Evolutionary conservation across 78 protist genomes (phyloP).

Genomic region (Isochrysis galbana): DNA sequence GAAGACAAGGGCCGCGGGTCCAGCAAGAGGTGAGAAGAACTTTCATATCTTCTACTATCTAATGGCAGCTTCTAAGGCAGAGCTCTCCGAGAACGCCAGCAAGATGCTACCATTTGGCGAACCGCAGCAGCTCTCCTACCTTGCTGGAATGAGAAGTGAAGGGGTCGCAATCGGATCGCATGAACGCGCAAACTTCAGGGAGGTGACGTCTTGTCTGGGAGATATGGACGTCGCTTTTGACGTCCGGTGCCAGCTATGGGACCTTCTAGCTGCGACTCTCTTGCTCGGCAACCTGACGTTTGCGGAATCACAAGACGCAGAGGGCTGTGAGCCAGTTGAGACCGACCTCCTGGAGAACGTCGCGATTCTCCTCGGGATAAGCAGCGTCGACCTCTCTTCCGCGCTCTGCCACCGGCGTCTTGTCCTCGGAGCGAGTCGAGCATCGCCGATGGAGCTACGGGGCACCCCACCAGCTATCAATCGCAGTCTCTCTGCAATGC

Average conservation of each 20-base stretch:
- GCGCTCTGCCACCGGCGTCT: not conserved
- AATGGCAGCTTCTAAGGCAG: not conserved
- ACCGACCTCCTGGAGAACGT: not conserved
- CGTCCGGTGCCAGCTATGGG: not conserved
- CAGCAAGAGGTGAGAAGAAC: constrained; percentile 79
- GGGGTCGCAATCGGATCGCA: not conserved
- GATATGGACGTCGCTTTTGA: not conserved
- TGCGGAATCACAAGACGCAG: not conserved
- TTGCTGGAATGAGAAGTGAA: not conserved
- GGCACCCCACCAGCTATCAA: too few relatives aligned
- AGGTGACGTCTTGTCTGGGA: not conserved
- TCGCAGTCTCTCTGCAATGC: too few relatives aligned
- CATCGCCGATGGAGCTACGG: not conserved
- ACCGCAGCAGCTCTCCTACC: not conserved
- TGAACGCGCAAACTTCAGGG: constrained; percentile 1
- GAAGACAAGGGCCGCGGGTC: constrained; percentile 82
- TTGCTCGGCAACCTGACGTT: constrained; percentile 54
- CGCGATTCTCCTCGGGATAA: not conserved
- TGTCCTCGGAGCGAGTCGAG: not conserved
- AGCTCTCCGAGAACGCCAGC: not conserved
- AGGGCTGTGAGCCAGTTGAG: not conserved
- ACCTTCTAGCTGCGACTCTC: constrained; percentile 47
- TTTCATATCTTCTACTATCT: constrained; percentile 93
- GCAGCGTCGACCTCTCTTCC: not conserved
- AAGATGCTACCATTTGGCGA: not conserved